Percentiles rank a stretch among this genome's conserved stretches.
These are phyloP conservation scores for Rhynchosporium secalis DNA, from an alignment of 2,329 filamentous ascomycete genomes.

Conservation along the genomic window DNA sequence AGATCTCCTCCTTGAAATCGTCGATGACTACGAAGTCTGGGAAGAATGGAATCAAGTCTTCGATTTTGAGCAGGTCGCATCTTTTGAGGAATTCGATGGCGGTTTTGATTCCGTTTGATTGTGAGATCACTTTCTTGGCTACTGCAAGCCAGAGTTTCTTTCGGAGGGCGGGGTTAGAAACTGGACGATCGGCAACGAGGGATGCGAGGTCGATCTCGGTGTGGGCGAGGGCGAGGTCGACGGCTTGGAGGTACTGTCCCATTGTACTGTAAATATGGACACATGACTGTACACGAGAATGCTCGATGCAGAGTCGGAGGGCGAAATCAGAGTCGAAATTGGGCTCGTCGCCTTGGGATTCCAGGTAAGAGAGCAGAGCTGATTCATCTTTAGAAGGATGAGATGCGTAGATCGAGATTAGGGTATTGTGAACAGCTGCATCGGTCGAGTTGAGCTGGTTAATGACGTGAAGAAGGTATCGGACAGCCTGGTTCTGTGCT, in stretches of 20 bases:
- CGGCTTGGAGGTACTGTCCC: slow-evolving; percentile 90
- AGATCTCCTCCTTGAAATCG: slow-evolving; percentile 99
- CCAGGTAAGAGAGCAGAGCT: slow-evolving; percentile 82
- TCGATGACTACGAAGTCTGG: slow-evolving; percentile 98
- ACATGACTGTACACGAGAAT: slow-evolving; percentile 88
- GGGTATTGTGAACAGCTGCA: slow-evolving; percentile 91
- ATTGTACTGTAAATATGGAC: slow-evolving; percentile 98
- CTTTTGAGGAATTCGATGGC: slow-evolving; percentile 92
- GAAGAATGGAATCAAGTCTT: slow-evolving; percentile 97
- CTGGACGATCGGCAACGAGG: slow-evolving; percentile 82
- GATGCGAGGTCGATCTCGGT: slow-evolving; percentile 87
- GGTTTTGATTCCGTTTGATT: slow-evolving; percentile 83
- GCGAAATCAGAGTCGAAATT: slow-evolving; percentile 95
- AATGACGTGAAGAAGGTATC: slow-evolving; percentile 92
- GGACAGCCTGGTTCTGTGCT: slow-evolving; percentile 82
- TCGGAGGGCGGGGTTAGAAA: slow-evolving; percentile 74
- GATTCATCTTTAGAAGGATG: slow-evolving; percentile 81
- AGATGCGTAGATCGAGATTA: slow-evolving; percentile 93
- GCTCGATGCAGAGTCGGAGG: slow-evolving; percentile 89
- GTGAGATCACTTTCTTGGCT: slow-evolving; percentile 87
- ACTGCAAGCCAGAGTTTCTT: slow-evolving; percentile 97
- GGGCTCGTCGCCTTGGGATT: slow-evolving; percentile 83
- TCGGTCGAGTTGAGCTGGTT: slow-evolving; percentile 79
- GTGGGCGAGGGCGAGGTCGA: slow-evolving; percentile 88
- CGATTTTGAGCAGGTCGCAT: slow-evolving; percentile 89